A percentile compares a stretch with the other conserved stretches of the same genome.
These are phyloP conservation scores for Rubroboletus pulcherrimus DNA, from an alignment of 768 basidiomycete genomes.

Conservation along the genomic window DNA sequence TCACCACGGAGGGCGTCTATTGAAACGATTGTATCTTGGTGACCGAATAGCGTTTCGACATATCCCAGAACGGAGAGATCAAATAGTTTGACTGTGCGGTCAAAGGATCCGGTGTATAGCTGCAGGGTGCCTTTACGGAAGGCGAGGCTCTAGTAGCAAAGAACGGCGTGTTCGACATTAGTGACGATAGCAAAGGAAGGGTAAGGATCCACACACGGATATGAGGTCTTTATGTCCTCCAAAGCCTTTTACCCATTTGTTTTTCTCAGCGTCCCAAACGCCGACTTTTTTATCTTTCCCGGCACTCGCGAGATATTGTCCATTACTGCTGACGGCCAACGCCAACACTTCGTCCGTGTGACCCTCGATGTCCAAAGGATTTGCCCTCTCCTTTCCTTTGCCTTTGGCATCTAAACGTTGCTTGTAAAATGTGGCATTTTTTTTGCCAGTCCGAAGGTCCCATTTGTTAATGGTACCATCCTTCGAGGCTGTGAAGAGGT, in stretches of 20 bases:
- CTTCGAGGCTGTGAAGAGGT: constrained; percentile 87
- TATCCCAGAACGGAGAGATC: constrained; percentile 83
- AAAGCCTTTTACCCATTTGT: constrained; percentile 76
- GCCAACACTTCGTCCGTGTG: constrained; percentile 86
- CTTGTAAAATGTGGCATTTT: constrained; percentile 58
- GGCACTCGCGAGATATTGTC: constrained; percentile 79
- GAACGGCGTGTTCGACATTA: background rate
- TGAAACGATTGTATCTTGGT: constrained; percentile 81
- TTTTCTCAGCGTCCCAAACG: constrained; percentile 79
- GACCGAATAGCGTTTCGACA: constrained; percentile 95
- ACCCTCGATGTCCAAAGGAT: constrained; percentile 51
- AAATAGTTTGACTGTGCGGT: constrained; percentile 88
- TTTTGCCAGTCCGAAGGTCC: constrained; percentile 66
- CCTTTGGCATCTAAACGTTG: constrained; percentile 43
- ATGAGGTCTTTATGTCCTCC: constrained; percentile 72
- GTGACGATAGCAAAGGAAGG: constrained; percentile 32
- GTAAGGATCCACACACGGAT: constrained; percentile 52
- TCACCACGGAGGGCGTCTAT: constrained; percentile 82
- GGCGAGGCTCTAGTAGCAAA: constrained; percentile 49
- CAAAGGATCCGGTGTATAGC: constrained; percentile 73
- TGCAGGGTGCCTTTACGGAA: constrained; percentile 73
- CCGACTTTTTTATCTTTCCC: constrained; percentile 81
- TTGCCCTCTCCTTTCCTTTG: constrained; percentile 58
- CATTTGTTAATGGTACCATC: constrained; percentile 88
- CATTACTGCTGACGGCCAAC: constrained; percentile 82